Evolutionary conservation across 345 rosid species (phyloP), one percentile per base, ranked within the genome.

Genomic region (Aquilaria yunnanensis): DNA sequence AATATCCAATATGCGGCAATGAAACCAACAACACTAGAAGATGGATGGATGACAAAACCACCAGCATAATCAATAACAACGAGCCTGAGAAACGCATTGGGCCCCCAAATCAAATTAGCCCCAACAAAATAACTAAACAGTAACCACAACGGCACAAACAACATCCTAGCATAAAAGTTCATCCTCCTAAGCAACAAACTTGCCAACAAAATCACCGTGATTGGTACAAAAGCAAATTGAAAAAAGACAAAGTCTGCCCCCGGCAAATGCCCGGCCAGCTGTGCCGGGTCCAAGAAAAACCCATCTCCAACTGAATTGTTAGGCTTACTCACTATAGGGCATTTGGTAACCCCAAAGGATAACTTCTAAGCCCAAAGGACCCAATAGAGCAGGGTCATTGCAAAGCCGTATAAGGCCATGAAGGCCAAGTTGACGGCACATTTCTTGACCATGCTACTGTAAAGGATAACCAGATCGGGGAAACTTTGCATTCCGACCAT

Each of bases 351-450:
- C 2, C 85, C 88, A 12, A 83, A 83, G 5, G 88, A 68, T 83
- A 86, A 74, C 51, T 14, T 67, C 68, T 83, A 80, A 2, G 65
- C 88, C 86, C 86, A 79, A 45, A 77, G 54, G 64, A 83, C 85
- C 88, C 86, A 86, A 58, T 85, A 81, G 37, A 81, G 23, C 13
- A 79, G 79, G 16, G 72, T 81, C 2, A 76, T 72, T 0, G 88
- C 88, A 31, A 81, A 86, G 14, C 83, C 86, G 34, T 83, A 86
- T 7, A 86, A 62, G 12, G 85, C 86, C 92, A 86, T 81, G 70
- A 86, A 86, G 48, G 88, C 81, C 1, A 84, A 82, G 68, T 82
- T 85, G 10, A 82, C 85, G 2, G 87, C 87, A 85, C 90, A 82
- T 73, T 84, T 85, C 74, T 85, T 85, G 11, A 85, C 88, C 80